Base-by-base conservation (phyloP, 2,329 filamentous ascomycete species). In the Mollisiaceae sp. region DNA sequence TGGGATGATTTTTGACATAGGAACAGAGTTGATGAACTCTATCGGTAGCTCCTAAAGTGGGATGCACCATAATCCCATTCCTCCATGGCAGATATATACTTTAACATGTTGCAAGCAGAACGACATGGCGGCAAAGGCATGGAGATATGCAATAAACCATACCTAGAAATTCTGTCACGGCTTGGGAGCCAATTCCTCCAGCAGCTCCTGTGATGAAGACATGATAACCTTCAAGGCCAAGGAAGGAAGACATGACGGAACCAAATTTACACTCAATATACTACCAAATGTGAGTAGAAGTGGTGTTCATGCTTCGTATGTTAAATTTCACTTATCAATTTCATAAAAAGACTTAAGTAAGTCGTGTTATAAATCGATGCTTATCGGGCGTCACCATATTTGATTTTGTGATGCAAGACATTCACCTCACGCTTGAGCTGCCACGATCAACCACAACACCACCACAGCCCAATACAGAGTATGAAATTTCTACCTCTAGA, bases 181-280 rank as follows among this genome's bases (percentile, higher is more conserved):
- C 82, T 12, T 80, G 78, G 43, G 76, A 76, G 1, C 84, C 84
- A 73, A 86, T 84, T 3, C 81, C 81, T 15, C 83, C 82, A 18
- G 81, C 80, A 18, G 83, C 83, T 18, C 83, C 83, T 0, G 83
- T 85, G 32, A 86, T 77, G 65, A 86, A 84, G 38, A 83, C 83
- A 75, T 86, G 83, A 32, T 57, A 61, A 12, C 67, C 67, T 64
- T 71, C 70, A 38, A 71, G 62, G 20, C 63, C 68, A 1, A 71
- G 62, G 43, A 70, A 71, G 14, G 50, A 54, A 54, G 70, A 71
- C 68, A 70, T 70, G 14, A 14, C 57, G 36, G 14, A 35, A 9
- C 38, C 27, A 6, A 41, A 2, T 41, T 41, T 41, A 3, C 15
- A 22, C 4, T 47, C 15, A 22, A 47, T 9, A 18, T 47, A 47